Conservation (phyloP, 2,329 filamentous ascomycete species). For the Paraphoma chrysanthemicola region DNA sequence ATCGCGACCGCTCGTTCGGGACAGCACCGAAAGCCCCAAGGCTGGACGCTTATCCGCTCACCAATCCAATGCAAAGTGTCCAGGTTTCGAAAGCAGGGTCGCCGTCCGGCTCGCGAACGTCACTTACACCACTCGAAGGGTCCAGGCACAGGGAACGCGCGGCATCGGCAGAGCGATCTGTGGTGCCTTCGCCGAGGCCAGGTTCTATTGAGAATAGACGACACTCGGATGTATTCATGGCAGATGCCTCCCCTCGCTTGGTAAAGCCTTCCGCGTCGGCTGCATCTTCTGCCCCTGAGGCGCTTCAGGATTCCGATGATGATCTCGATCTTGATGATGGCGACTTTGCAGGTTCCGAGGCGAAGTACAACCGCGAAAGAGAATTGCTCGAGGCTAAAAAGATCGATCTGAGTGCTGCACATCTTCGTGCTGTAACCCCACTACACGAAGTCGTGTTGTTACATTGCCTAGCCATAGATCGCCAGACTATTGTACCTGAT, state of each 20-base stretch:
- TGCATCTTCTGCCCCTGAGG: conserved; percentile 40
- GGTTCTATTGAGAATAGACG: conserved; percentile 38
- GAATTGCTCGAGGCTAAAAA: conserved; percentile 52
- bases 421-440: conserved; percentile 53
- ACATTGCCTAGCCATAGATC: conserved; percentile 44
- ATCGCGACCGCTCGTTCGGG: conserved; percentile 48
- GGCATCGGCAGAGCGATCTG: conserved; percentile 29
- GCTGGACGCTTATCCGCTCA: conserved; percentile 30
- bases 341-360: conserved; percentile 54
- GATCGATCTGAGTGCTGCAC: conserved; percentile 51
- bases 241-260: conserved; percentile 36
- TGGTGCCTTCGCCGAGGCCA: conserved; percentile 32
- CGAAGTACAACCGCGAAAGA: conserved; percentile 55
- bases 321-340: conserved; percentile 55
- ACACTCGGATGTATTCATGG: conserved; percentile 44
- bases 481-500: conserved; percentile 20
- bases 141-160: conserved; percentile 28
- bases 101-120: conserved; percentile 18
- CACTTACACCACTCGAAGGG: conserved; percentile 13
- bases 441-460: conserved; percentile 53
- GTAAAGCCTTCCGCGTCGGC: conserved; percentile 38
- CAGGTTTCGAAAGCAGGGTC: conserved; percentile 35
- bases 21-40: conserved; percentile 42
- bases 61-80: conserved; percentile 23
- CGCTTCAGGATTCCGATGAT: conserved; percentile 53